Conservation (phyloP, 2,329 filamentous ascomycete genomes). For the Penicillium psychrosexuale region DNA sequence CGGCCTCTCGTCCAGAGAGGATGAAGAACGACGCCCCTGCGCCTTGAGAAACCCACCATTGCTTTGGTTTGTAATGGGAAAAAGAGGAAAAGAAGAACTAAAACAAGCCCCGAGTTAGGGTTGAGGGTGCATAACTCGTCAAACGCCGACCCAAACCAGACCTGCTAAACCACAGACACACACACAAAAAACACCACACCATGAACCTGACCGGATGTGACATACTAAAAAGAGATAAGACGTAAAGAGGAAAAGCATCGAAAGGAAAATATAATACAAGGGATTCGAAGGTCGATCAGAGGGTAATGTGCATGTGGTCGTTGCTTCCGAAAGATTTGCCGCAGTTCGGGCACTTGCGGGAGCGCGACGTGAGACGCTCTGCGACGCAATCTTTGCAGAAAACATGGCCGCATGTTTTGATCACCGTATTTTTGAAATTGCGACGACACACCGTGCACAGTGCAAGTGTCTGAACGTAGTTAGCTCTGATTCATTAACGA, state of each 20-base stretch:
- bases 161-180: slow-evolving; percentile 29
- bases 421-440: slow-evolving; percentile 88
- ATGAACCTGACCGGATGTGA: slow-evolving; percentile 31
- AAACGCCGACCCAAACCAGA: slow-evolving; percentile 35
- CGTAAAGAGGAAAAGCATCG: slow-evolving; percentile 13
- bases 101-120: slow-evolving; percentile 10
- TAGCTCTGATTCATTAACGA: slow-evolving; percentile 10
- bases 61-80: not conserved
- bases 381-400: slow-evolving; percentile 92
- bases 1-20: slow-evolving; percentile 17
- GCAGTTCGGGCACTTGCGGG: slow-evolving; percentile 93
- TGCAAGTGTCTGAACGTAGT: slow-evolving; percentile 59
- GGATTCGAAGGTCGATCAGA: slow-evolving; percentile 33
- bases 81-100: slow-evolving; percentile 14
- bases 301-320: slow-evolving; percentile 70
- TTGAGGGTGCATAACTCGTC: slow-evolving; percentile 16
- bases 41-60: slow-evolving; percentile 8
- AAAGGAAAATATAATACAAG: slow-evolving; percentile 35
- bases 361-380: slow-evolving; percentile 81
- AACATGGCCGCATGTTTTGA: slow-evolving; percentile 92
- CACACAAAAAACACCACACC: slow-evolving; percentile 35
- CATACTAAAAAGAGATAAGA: slow-evolving; percentile 16
- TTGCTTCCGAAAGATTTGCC: slow-evolving; percentile 85
- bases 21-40: slow-evolving; percentile 15
- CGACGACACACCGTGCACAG: slow-evolving; percentile 90